Percentiles rank a stretch among this genome's conserved stretches.
Evolutionary conservation across 1,139 yeast species (phyloP).

Genomic region (Arxiozyma heterogenica): DNA sequence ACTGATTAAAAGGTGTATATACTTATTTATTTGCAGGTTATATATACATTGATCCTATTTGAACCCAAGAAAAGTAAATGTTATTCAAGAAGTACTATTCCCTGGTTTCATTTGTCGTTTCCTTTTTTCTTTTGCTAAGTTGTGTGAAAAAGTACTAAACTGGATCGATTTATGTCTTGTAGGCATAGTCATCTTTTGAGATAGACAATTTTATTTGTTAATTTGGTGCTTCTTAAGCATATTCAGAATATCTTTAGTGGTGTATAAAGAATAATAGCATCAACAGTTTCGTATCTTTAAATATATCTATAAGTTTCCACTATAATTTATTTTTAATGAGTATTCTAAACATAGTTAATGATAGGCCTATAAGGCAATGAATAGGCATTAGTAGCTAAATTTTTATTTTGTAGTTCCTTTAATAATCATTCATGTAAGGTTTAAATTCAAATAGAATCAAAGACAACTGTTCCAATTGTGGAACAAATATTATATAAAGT

Average conservation of each 20-base stretch:
- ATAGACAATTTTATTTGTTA: constrained; percentile 31
- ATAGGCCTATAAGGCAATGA: constrained; percentile 44
- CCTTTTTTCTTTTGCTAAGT: not conserved
- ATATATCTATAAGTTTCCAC: constrained; percentile 51
- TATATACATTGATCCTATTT: too few relatives aligned
- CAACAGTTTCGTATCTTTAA: constrained; percentile 48
- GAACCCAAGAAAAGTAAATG: not conserved
- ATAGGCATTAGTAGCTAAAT: constrained; percentile 44
- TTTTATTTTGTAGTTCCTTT: constrained; percentile 20
- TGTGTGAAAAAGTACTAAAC: constrained; percentile 14
- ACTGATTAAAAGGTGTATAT: too few relatives aligned
- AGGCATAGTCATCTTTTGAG: constrained; percentile 34
- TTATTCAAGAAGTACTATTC: not conserved
- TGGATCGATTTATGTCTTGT: constrained; percentile 36
- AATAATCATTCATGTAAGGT: constrained; percentile 32
- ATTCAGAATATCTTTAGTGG: constrained; percentile 43
- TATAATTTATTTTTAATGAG: constrained; percentile 48
- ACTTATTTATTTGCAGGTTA: too few relatives aligned
- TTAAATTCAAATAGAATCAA: constrained; percentile 62
- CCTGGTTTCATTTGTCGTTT: not conserved
- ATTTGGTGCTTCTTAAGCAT: constrained; percentile 47
- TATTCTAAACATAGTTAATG: constrained; percentile 45
- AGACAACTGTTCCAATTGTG: constrained; percentile 41
- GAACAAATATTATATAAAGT: constrained; percentile 38
- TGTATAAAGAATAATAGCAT: constrained; percentile 48